Percentiles rank a stretch among this genome's conserved stretches.
phyloP scores from a whole-genome alignment of 2,329 filamentous ascomycete species.

The Cladosporium sp. region DNA sequence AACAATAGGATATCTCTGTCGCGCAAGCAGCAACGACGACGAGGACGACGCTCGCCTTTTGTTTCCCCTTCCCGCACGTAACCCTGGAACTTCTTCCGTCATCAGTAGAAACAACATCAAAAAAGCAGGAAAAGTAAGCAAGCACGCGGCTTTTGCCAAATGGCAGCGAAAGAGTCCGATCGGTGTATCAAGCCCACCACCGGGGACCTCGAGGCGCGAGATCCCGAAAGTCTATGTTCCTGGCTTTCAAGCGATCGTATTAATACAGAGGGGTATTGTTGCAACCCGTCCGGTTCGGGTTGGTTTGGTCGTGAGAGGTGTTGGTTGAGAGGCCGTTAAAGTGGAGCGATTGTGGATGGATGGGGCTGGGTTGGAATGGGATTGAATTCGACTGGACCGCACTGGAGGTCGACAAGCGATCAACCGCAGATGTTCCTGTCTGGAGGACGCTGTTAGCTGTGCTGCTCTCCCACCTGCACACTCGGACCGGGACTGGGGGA shows the following conservation, averaged over 20 bases:
- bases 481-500: neutral
- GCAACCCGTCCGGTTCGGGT: neutral
- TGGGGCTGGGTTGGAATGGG: neutral
- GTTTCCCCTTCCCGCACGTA: too few species aligned
- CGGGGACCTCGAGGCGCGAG: too few species aligned
- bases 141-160: neutral
- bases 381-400: neutral
- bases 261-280: neutral
- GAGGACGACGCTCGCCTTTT: too few species aligned
- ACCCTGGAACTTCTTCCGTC: too few species aligned
- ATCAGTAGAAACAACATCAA: neutral
- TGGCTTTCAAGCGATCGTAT: neutral
- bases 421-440: constrained; percentile 14
- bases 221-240: too few species aligned
- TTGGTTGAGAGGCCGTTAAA: neutral
- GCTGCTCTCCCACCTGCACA: neutral
- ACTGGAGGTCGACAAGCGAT: neutral
- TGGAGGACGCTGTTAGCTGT: constrained; percentile 5
- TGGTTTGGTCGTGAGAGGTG: neutral
- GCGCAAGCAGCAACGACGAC: too few species aligned
- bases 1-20: too few species aligned
- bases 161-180: neutral
- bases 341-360: neutral
- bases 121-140: neutral
- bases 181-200: too few species aligned